phyloP scores from a whole-genome alignment of 2,329 filamentous ascomycete species.

The Colletotrichum somersetense region DNA sequence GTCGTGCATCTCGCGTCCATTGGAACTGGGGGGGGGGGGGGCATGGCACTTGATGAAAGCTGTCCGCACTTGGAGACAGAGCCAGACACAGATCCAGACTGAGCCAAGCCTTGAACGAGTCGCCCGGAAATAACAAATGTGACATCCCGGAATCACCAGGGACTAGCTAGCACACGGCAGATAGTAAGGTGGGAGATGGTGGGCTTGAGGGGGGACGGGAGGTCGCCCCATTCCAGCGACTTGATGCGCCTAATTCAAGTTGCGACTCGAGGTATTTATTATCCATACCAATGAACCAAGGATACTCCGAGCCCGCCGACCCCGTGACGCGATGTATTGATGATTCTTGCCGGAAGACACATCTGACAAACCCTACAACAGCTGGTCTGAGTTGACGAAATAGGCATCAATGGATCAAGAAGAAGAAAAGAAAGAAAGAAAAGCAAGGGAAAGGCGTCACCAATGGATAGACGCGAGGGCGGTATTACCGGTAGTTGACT shows the following conservation, averaged over 20 bases:
- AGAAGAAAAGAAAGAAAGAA: no score
- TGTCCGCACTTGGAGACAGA: conserved; percentile 26
- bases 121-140: conserved; percentile 9
- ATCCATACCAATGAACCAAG: not conserved
- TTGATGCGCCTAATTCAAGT: not conserved
- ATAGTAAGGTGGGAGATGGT: not conserved
- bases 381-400: no score
- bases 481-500: not conserved
- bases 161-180: not conserved
- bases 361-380: not conserved
- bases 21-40: not conserved
- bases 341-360: not conserved
- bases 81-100: conserved; percentile 31
- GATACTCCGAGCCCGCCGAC: not conserved
- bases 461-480: not conserved
- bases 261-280: not conserved
- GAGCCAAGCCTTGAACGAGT: conserved; percentile 32
- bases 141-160: conserved; percentile 18
- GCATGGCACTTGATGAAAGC: conserved; percentile 8
- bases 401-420: not conserved
- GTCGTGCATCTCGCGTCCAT: not conserved
- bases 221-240: not conserved
- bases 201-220: not conserved
- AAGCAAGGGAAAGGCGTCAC: no score
- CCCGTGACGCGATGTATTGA: not conserved